Conservation (phyloP, 1,284 basidiomycete genomes). For the Pisolithus thermaeus region DNA sequence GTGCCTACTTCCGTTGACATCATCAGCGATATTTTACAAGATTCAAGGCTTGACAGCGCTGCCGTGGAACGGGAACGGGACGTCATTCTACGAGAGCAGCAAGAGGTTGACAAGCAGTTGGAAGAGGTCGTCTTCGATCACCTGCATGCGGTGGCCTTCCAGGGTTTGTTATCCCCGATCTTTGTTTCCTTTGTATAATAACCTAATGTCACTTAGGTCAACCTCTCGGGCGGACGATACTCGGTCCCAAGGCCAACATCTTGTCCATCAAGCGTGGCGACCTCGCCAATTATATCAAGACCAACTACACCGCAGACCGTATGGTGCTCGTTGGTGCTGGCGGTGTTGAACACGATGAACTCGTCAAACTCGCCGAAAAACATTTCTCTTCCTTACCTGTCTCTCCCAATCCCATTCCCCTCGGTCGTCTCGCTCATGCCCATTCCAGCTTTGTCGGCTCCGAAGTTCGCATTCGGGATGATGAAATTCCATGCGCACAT, state of each 20-base stretch:
- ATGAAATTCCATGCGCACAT: conserved; percentile 85
- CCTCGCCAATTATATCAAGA: conserved; percentile 89
- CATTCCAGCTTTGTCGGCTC: conserved; percentile 88
- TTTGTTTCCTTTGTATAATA: conserved; percentile 5
- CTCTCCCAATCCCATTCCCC: conserved; percentile 83
- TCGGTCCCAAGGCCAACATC: conserved; percentile 96
- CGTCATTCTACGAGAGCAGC: conserved; percentile 96
- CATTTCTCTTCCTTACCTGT: conserved; percentile 90
- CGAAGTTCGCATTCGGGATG: conserved; percentile 94
- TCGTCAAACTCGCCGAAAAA: conserved; percentile 93
- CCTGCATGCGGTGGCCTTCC: conserved; percentile 94
- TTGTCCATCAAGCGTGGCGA: conserved; percentile 93
- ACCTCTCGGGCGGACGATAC: conserved; percentile 94
- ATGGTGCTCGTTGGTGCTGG: conserved; percentile 99
- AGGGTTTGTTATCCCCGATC: conserved; percentile 48
- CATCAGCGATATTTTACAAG: conserved; percentile 97
- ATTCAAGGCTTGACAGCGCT: conserved; percentile 86
- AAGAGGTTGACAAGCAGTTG: conserved; percentile 98
- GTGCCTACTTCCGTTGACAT: conserved; percentile 91
- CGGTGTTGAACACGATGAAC: conserved; percentile 87
- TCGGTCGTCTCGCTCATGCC: conserved; percentile 73
- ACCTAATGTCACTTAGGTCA: conserved; percentile 53
- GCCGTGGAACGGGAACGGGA: conserved; percentile 97
- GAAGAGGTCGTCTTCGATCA: conserved; percentile 99
- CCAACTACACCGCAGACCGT: conserved; percentile 97